Conservation (phyloP, 2,329 filamentous ascomycete species). For the Penicillium janthinellum region DNA sequence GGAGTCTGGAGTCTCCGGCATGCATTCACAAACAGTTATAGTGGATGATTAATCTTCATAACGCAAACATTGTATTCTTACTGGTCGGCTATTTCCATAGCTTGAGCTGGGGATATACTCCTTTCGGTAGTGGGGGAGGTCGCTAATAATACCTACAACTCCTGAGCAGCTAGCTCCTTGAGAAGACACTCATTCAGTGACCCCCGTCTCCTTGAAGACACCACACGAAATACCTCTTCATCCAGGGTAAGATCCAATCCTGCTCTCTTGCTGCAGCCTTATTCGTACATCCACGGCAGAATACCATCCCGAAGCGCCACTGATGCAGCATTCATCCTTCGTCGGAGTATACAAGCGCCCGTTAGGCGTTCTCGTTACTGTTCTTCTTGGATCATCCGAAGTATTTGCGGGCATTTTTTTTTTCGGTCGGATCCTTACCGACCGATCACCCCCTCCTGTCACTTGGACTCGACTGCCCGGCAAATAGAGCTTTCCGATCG, state of each 20-base stretch:
- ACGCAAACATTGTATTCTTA: neutral
- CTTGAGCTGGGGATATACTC: neutral
- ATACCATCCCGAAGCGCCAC: neutral
- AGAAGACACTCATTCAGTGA: no score
- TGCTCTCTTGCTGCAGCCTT: neutral
- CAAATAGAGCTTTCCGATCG: neutral
- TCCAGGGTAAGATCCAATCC: no score
- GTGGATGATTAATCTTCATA: neutral
- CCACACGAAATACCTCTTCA: no score
- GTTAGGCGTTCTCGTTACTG: no score
- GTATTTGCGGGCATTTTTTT: neutral
- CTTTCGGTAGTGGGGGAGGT: neutral
- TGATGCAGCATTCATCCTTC: neutral
- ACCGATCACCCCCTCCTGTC: neutral
- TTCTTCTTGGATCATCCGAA: no score
- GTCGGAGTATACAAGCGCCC: neutral
- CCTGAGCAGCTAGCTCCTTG: neutral
- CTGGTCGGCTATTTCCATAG: neutral
- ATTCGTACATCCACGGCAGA: neutral
- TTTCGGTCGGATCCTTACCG: neutral
- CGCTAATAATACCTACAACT: neutral
- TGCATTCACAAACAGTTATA: neutral
- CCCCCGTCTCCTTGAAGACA: no score
- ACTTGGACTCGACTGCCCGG: neutral
- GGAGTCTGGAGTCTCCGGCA: conserved; percentile 2